Conservation (phyloP, 2,329 filamentous ascomycete genomes). For the Cercospora zeina region DNA sequence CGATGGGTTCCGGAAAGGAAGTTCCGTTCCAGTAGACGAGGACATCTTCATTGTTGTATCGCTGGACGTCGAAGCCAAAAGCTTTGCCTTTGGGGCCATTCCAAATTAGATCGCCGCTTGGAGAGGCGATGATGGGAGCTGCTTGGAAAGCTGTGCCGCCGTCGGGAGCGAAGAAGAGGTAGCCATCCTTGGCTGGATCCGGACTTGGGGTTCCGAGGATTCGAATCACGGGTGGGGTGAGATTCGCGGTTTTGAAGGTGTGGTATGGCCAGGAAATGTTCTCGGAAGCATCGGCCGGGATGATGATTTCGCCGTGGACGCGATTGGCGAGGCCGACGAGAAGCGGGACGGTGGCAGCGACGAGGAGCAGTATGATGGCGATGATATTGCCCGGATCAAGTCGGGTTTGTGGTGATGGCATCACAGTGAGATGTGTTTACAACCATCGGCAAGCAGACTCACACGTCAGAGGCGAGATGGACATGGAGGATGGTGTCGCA, state of each 20-base stretch:
- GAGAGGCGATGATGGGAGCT: constrained; percentile 24
- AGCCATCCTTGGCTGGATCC: constrained; percentile 12
- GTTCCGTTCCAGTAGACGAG: constrained; percentile 29
- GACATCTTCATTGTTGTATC: constrained; percentile 24
- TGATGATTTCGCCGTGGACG: constrained; percentile 10
- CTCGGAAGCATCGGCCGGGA: constrained; percentile 18
- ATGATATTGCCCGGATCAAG: constrained; percentile 9
- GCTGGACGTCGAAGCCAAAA: constrained; percentile 28
- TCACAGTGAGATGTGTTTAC: neutral
- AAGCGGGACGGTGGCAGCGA: neutral
- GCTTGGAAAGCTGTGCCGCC: constrained; percentile 25
- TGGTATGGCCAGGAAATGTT: constrained; percentile 25
- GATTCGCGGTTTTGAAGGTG: constrained; percentile 22
- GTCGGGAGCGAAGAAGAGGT: constrained; percentile 29
- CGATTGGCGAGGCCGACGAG: neutral
- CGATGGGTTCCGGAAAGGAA: constrained; percentile 26
- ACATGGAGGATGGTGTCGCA: neutral
- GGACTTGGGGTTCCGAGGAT: neutral
- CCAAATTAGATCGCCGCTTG: constrained; percentile 28
- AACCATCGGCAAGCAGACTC: neutral
- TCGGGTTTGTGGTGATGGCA: neutral
- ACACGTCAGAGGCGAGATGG: neutral
- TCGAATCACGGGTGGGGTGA: constrained; percentile 21
- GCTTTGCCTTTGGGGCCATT: constrained; percentile 22
- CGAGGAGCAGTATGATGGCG: constrained; percentile 6